Conservation (phyloP, 179 eudicot genomes). For the Spinacia oleracea region DNA sequence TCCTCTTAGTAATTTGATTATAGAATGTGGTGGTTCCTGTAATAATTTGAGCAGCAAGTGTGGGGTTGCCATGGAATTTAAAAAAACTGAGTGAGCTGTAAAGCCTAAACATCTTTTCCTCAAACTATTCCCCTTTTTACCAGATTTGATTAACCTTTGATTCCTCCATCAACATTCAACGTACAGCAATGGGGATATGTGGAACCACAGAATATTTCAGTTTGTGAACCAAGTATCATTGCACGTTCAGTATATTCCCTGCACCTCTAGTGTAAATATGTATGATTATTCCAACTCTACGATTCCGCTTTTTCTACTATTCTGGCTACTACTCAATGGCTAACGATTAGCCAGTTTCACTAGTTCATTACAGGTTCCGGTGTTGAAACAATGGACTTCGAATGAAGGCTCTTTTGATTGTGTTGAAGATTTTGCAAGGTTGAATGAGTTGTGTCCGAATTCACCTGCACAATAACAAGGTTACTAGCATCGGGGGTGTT, state of each 20-base stretch:
- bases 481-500: too few relatives aligned
- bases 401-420: too few relatives aligned
- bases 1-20: conserved; percentile 4
- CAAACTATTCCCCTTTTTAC: conserved; percentile 7
- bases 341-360: too few relatives aligned
- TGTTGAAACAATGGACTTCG: too few relatives aligned
- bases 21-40: conserved; percentile 14
- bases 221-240: background rate
- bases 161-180: background rate
- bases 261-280: background rate
- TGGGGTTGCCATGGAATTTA: background rate
- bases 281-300: too few relatives aligned
- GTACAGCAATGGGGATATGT: background rate
- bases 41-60: conserved; percentile 10
- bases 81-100: conserved; percentile 24
- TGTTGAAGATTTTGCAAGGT: too few relatives aligned
- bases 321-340: background rate
- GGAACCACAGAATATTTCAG: conserved; percentile 11
- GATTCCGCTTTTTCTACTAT: too few relatives aligned
- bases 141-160: background rate
- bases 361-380: too few relatives aligned
- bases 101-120: conserved; percentile 12
- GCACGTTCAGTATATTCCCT: conserved; percentile 19
- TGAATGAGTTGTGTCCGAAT: too few relatives aligned
- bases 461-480: too few relatives aligned